Percentiles rank a stretch among this genome's conserved stretches.
Evolutionary conservation across 2,329 filamentous ascomycete species (phyloP).

Genomic region (Raffaelea deltoideospora): DNA sequence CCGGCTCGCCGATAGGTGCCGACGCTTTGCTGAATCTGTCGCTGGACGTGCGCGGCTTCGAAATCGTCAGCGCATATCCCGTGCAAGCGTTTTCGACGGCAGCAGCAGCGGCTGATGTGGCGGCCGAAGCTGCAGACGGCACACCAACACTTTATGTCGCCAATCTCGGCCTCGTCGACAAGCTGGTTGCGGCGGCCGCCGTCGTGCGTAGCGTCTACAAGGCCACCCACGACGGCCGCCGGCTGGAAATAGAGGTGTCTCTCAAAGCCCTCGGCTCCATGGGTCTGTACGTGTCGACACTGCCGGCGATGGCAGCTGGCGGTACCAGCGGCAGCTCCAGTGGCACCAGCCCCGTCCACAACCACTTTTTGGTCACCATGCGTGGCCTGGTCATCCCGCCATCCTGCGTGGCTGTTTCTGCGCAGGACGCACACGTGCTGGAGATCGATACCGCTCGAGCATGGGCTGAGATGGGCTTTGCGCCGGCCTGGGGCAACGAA

Average conservation of each 20-base stretch:
- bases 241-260: slow-evolving; percentile 41
- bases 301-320: slow-evolving; percentile 45
- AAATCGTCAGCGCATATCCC: slow-evolving; percentile 66
- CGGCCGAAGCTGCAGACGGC: background rate
- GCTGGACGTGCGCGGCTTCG: slow-evolving; percentile 54
- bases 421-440: slow-evolving; percentile 42
- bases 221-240: slow-evolving; percentile 29
- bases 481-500: slow-evolving; percentile 68
- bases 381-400: slow-evolving; percentile 54
- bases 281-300: slow-evolving; percentile 61
- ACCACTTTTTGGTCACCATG: slow-evolving; percentile 61
- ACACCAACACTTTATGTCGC: slow-evolving; percentile 42
- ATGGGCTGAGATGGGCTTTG: slow-evolving; percentile 59
- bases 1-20: slow-evolving; percentile 31
- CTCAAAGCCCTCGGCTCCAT: slow-evolving; percentile 69
- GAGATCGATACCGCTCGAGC: slow-evolving; percentile 64
- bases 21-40: slow-evolving; percentile 40
- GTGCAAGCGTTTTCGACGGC: slow-evolving; percentile 35
- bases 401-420: slow-evolving; percentile 45
- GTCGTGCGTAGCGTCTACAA: slow-evolving; percentile 37
- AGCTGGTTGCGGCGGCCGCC: slow-evolving; percentile 81
- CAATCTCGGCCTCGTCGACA: slow-evolving; percentile 63
- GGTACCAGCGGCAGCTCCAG: too few species aligned
- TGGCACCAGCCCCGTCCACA: slow-evolving; percentile 42
- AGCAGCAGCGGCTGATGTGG: slow-evolving; percentile 22